A percentile compares a stretch with the other conserved stretches of the same genome.
Conservation (phyloP, 306 rosid genomes). For the Rosa persica region DNA sequence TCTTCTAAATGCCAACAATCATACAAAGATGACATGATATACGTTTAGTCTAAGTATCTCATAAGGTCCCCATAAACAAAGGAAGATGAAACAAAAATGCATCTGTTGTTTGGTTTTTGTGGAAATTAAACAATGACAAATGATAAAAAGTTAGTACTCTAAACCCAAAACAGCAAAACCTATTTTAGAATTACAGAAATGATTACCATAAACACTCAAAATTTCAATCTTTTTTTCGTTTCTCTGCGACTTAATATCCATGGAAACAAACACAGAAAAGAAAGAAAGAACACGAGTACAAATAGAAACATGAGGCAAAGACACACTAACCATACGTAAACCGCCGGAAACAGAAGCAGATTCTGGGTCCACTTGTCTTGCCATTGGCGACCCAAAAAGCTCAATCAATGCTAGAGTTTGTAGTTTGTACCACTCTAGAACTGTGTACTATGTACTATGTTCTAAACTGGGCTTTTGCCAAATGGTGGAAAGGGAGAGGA, state of each 20-base stretch:
- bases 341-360: neutral
- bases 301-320: neutral
- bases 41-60: neutral
- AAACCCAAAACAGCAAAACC: neutral
- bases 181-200: neutral
- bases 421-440: neutral
- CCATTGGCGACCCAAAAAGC: constrained; percentile 8
- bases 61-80: neutral
- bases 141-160: neutral
- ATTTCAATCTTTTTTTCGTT: neutral
- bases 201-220: neutral
- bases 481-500: neutral
- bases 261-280: neutral
- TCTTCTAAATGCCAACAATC: neutral
- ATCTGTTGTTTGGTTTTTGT: neutral
- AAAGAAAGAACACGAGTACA: neutral
- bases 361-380: constrained; percentile 16
- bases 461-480: neutral
- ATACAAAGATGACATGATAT: neutral
- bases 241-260: neutral
- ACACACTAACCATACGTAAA: constrained; percentile 1
- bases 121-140: neutral
- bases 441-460: neutral
- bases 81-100: neutral
- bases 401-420: neutral